Evolutionary conservation across 495 filamentous ascomycete species (phyloP), one percentile per base, ranked within the genome.

Genomic region (Aspergillus biplanus): DNA sequence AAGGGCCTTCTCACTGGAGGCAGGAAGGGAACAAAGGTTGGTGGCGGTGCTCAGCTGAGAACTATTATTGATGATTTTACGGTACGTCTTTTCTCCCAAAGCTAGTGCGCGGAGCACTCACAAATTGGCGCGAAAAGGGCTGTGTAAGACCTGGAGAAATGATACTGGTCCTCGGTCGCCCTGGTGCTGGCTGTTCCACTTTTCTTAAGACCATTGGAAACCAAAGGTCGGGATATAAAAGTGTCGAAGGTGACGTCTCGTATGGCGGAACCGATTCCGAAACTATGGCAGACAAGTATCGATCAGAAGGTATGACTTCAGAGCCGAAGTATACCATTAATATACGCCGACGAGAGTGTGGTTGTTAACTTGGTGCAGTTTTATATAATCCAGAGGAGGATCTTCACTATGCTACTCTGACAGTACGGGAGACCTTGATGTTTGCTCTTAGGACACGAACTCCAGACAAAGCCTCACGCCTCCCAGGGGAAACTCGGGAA

Each of bases 301-400:
- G 87, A n/a, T 85, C 86, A 62, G 83, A 90, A 73, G 75, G 78
- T 78, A 69, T 27, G 44, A 33, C 11, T 44, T 15, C 39, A 44
- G 32, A 21, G 3, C 33, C 8, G 0, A 33, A n/a, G 15, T n/a
- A 16, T 11, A 7, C 15, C 7, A n/a, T n/a, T n/a, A n/a, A n/a
- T n/a, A n/a, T n/a, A n/a, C n/a, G n/a, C 12, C 34, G 31, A 18
- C 49, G 34, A 7, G 5, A 50, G 39, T 31, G 15, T 44, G 8
- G 49, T 34, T 32, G 6, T 49, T 63, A 39, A 65, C 56, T 50
- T 2, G 9, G 33, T 16, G 27, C 35, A 80, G 80, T 89, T 5
- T 76, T 86, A 21, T 87, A 89, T 65, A 89, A 88, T 55, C 85
- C 88, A 4, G 89, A 91, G 77, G 88, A 90, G 39, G 91, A 94